Evolutionary conservation across 148 eudicot genomes (phyloP).

Genomic region (Rheum nobile): DNA sequence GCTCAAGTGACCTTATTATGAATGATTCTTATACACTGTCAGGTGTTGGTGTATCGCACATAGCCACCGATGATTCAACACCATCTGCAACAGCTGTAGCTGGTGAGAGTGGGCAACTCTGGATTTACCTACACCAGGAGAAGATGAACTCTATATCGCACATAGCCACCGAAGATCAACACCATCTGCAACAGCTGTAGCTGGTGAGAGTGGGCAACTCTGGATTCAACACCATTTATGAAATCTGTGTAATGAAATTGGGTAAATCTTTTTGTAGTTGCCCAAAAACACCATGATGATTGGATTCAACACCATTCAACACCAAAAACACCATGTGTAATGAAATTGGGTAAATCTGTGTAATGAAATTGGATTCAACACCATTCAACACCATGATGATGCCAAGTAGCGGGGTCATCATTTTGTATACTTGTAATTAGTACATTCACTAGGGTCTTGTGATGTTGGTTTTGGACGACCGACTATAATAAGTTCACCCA

Average conservation of each 20-base stretch:
- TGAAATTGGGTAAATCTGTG: too few species aligned
- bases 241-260: background rate
- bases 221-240: constrained; percentile 26
- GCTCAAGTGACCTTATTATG: background rate
- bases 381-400: background rate
- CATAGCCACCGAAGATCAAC: constrained; percentile 45
- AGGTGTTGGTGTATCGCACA: constrained; percentile 52
- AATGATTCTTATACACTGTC: constrained; percentile 7
- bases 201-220: constrained; percentile 45
- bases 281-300: background rate
- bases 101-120: constrained; percentile 39
- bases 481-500: background rate
- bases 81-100: constrained; percentile 57
- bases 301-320: too few species aligned
- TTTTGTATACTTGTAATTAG: background rate
- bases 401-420: background rate
- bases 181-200: constrained; percentile 49
- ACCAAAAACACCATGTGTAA: too few species aligned
- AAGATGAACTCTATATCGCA: constrained; percentile 14
- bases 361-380: background rate
- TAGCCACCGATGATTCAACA: constrained; percentile 45
- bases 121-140: constrained; percentile 28
- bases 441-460: background rate
- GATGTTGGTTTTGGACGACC: background rate
- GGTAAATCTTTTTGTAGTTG: background rate